phyloP scores from a whole-genome alignment of 495 filamentous ascomycete genomes.

The Aspergillus funiculosus region DNA sequence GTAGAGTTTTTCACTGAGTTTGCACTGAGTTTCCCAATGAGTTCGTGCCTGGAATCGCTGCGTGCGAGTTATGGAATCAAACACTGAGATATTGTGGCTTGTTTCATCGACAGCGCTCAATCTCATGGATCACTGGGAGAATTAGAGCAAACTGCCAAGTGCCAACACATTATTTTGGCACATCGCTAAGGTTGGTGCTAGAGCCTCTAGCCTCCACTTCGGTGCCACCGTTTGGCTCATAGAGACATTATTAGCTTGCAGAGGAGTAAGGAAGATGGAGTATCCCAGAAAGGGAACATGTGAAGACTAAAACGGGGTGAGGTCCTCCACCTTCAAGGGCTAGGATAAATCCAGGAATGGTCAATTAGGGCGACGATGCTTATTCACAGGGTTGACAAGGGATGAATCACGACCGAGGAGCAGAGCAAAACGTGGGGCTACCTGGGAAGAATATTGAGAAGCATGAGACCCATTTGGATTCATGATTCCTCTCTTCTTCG shows the following conservation, averaged over 20 bases:
- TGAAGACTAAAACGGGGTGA: not conserved
- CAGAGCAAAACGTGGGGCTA: conserved; percentile 22
- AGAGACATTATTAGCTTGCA: not conserved
- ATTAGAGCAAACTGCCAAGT: conserved; percentile 3
- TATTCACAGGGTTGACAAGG: not conserved
- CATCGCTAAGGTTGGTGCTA: conserved; percentile 8
- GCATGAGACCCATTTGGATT: conserved; percentile 16
- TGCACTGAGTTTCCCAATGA: conserved; percentile 1
- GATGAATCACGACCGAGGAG: not conserved
- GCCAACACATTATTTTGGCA: conserved; percentile 15
- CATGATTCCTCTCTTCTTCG: conserved; percentile 14
- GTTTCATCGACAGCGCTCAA: conserved; percentile 12
- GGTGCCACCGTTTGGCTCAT: conserved; percentile 3
- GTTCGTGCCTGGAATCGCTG: conserved; percentile 21
- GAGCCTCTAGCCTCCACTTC: conserved; percentile 10
- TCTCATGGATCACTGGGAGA: conserved; percentile 5
- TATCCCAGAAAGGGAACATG: not conserved
- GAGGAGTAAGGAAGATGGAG: not conserved
- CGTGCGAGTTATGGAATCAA: conserved; percentile 14
- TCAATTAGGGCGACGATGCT: not conserved
- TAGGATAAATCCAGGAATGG: conserved; percentile 2
- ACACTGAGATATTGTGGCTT: conserved; percentile 7
- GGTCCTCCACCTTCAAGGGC: not conserved
- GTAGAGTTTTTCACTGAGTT: conserved; percentile 1
- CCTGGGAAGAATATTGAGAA: conserved; percentile 18